These are phyloP conservation scores for Mycena belliarum DNA, from an alignment of 768 basidiomycete species.

Conservation along the genomic window DNA sequence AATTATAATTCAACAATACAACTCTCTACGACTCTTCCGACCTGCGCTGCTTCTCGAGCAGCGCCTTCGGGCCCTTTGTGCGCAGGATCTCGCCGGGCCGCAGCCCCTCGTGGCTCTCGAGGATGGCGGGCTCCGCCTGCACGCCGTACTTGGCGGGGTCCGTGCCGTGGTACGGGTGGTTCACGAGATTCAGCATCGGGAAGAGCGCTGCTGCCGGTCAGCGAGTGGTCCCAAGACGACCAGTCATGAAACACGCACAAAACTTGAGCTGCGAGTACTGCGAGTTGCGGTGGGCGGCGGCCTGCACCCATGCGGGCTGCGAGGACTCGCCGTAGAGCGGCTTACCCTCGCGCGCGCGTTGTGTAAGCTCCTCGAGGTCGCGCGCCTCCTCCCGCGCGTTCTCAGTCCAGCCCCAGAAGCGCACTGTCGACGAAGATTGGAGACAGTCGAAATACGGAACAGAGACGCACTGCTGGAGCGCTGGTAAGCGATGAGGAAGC, in stretches of 20 bases:
- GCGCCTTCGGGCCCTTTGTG: not conserved
- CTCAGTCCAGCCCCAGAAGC: slow-evolving; percentile 96
- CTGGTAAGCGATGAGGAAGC: slow-evolving; percentile 93
- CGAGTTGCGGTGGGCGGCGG: slow-evolving; percentile 84
- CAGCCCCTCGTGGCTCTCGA: slow-evolving; percentile 15
- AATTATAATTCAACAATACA: too few relatives aligned
- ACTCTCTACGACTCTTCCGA: too few relatives aligned
- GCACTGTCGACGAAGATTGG: slow-evolving; percentile 51
- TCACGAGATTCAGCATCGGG: slow-evolving; percentile 90
- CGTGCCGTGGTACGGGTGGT: slow-evolving; percentile 85
- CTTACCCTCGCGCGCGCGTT: slow-evolving; percentile 74
- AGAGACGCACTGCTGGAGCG: slow-evolving; percentile 73
- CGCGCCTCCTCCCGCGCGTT: slow-evolving; percentile 79
- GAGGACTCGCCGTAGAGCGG: slow-evolving; percentile 84
- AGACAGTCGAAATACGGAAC: not conserved
- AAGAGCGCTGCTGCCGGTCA: slow-evolving; percentile 9
- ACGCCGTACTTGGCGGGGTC: slow-evolving; percentile 80
- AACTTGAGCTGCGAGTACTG: slow-evolving; percentile 94
- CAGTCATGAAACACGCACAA: slow-evolving; percentile 47
- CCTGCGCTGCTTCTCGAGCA: too few relatives aligned
- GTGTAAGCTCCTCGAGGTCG: slow-evolving; percentile 78
- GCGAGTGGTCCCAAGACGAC: not conserved
- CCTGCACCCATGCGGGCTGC: slow-evolving; percentile 85
- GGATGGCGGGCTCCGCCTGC: slow-evolving; percentile 27
- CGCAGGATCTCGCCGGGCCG: slow-evolving; percentile 14